These are phyloP conservation scores for Xylariaceae sp. DNA, from an alignment of 2,329 filamentous ascomycete species.

Conservation along the genomic window DNA sequence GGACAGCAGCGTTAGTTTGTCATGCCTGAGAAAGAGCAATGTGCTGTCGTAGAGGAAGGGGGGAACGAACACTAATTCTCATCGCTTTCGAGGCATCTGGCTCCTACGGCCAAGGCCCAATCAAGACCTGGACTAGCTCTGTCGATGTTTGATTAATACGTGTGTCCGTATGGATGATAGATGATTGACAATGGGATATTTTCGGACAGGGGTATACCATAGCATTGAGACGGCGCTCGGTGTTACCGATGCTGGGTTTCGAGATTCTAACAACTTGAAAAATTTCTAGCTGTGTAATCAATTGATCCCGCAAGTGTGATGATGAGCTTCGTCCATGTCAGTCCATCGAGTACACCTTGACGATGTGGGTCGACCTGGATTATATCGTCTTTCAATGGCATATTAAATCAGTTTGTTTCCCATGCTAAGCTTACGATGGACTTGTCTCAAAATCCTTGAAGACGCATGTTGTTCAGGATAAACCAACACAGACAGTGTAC, in stretches of 20 bases:
- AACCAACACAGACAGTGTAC: neutral
- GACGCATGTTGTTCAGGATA: neutral
- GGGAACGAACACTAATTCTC: no score
- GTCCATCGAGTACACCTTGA: neutral
- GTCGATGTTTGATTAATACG: no score
- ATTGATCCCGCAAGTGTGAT: neutral
- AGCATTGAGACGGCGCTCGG: conserved; percentile 12
- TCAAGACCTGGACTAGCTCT: no score
- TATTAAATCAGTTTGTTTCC: neutral
- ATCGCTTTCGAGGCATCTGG: no score
- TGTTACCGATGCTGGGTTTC: neutral
- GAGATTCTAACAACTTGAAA: neutral
- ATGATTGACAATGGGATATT: neutral
- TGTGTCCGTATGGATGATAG: no score
- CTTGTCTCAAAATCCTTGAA: neutral
- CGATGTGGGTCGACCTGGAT: neutral
- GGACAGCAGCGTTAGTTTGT: neutral
- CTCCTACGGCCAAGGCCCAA: no score
- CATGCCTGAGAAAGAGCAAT: no score
- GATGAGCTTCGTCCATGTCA: neutral
- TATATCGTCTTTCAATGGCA: neutral
- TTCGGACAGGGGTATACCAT: neutral
- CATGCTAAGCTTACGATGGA: neutral
- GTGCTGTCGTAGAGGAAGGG: no score
- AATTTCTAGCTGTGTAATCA: neutral